Percentiles rank a stretch among this genome's conserved stretches.
Conservation (phyloP, 116 monocot species). For the Posidonia oceanica region DNA sequence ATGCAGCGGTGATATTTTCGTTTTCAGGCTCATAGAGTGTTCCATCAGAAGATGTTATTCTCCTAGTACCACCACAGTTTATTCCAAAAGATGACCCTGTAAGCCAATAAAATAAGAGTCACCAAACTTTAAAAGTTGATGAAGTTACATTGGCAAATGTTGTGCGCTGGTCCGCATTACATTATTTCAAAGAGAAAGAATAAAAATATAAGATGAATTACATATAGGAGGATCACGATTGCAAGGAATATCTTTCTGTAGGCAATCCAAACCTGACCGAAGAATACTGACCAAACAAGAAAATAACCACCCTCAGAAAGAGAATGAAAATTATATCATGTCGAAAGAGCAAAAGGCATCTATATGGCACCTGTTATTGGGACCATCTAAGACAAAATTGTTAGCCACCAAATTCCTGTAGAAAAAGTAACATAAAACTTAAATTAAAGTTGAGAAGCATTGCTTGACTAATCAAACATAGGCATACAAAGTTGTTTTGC, state of each 20-base stretch:
- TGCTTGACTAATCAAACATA: neutral
- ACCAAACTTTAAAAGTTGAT: no score
- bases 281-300: slow-evolving; percentile 22
- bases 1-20: slow-evolving; percentile 40
- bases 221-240: slow-evolving; percentile 50
- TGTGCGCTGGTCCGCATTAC: neutral
- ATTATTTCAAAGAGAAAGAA: neutral
- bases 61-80: slow-evolving; percentile 51
- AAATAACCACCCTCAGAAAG: neutral
- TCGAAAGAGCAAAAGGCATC: neutral
- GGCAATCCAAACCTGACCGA: slow-evolving; percentile 49
- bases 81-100: slow-evolving; percentile 67
- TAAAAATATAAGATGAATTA: slow-evolving; percentile 3
- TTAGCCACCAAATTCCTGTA: slow-evolving; percentile 15
- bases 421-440: neutral
- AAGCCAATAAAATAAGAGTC: neutral
- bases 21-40: slow-evolving; percentile 43
- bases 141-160: neutral
- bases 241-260: slow-evolving; percentile 59
- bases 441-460: neutral
- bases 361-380: slow-evolving; percentile 2
- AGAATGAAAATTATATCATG: neutral
- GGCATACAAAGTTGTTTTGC: no score
- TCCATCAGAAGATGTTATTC: slow-evolving; percentile 34
- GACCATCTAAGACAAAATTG: neutral